phyloP scores from a whole-genome alignment of 2,329 filamentous ascomycete species.

The Corinectria fuckeliana region DNA sequence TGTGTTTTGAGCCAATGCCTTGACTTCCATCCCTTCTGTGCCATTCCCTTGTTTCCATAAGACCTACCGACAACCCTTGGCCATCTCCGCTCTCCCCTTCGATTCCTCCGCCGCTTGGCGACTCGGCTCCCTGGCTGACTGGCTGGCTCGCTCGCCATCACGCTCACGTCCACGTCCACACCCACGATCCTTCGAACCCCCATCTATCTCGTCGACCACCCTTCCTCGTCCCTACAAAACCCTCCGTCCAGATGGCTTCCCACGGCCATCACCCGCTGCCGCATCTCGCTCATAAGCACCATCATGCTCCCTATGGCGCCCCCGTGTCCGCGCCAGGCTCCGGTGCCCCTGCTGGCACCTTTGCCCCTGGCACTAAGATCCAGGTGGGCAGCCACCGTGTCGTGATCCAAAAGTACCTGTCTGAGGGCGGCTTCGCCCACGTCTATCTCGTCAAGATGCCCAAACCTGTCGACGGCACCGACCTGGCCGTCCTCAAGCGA shows the following conservation, averaged over 20 bases:
- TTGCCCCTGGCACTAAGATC: slow-evolving; percentile 92
- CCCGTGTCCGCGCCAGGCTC: slow-evolving; percentile 48
- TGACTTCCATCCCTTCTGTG: slow-evolving; percentile 27
- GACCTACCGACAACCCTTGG: slow-evolving; percentile 7
- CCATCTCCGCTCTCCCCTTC: slow-evolving; percentile 21
- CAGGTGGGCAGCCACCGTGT: slow-evolving; percentile 93
- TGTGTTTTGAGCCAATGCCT: slow-evolving; percentile 36
- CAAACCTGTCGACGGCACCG: slow-evolving; percentile 76
- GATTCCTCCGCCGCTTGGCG: slow-evolving; percentile 26
- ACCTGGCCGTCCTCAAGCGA: slow-evolving; percentile 87
- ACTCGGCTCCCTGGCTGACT: slow-evolving; percentile 25
- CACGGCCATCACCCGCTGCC: slow-evolving; percentile 44
- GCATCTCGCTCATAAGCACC: slow-evolving; percentile 40
- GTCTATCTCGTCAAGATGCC: slow-evolving; percentile 94
- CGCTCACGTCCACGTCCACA: slow-evolving; percentile 23
- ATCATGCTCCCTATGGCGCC: slow-evolving; percentile 53
- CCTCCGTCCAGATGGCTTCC: slow-evolving; percentile 43
- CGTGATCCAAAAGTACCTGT: slow-evolving; percentile 95
- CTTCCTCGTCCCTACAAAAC: neutral
- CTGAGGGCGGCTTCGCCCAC: slow-evolving; percentile 97
- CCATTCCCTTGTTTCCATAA: slow-evolving; percentile 31
- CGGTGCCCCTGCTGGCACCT: slow-evolving; percentile 78
- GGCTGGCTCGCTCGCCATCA: slow-evolving; percentile 30
- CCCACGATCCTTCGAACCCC: slow-evolving; percentile 3
- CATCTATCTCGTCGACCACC: neutral